Base-by-base conservation (phyloP, 2,329 filamentous ascomycete species). In the Epichloe sibirici region DNA sequence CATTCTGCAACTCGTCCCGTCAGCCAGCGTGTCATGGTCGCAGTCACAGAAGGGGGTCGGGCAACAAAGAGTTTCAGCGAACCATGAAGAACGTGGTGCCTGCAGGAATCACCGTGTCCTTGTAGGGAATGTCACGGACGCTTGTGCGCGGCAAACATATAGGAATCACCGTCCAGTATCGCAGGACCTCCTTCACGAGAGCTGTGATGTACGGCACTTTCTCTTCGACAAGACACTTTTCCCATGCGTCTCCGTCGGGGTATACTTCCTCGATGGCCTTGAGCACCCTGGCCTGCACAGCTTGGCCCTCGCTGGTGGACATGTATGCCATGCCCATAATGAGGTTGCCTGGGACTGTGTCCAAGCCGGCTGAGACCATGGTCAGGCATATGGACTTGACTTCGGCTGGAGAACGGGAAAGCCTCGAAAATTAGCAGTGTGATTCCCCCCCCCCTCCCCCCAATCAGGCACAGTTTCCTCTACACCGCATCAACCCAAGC, bases 81-180 rank as follows among this genome's bases (percentile, higher is more conserved):
- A 78, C 77, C 85, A 91, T 85, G 68, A 90, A 89, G 59, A 91
- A 89, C 2, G 83, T 88, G 0, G 85, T 90, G 1, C 85, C 85
- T 0, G 85, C 77, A 0, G 88, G 88, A 39, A 93, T 86, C 1
- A 75, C 69, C 0, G 80, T 72, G 15, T 79, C 79, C 25, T 86
- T 73, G 69, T 83, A 90, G 4, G 77, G 72, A 52, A 91, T 86
- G 56, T 86, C 82, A 58, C 83, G 86, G 63, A 86, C 85, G 55
- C 75, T 85, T 15, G 80, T 80, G 3, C 88, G 74, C 0, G 88
- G 88, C 1, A 93, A 74, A 59, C 82, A 88, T 59, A 93, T 84
- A 2, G 86, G 85, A 57, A 90, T 86, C 34, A 91, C 86, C 2
- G 82, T 85, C 77, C 83, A 91, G 72, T 81, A 91, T 28, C 88